Conservation (phyloP, 2,329 filamentous ascomycete genomes). For the Arthroderma sp. region DNA sequence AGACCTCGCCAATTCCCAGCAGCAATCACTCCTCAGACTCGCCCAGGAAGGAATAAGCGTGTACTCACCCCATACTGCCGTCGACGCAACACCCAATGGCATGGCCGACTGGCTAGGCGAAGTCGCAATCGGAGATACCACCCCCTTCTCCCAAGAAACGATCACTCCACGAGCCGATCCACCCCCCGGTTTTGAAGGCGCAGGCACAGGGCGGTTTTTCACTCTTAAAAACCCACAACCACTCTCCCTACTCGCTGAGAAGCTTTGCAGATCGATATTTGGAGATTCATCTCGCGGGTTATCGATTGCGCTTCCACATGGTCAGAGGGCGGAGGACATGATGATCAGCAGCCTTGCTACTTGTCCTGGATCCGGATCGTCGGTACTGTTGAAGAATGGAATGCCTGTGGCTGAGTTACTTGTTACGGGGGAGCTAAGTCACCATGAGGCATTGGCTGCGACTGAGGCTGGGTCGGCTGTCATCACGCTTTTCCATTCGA, state of each 20-base stretch:
- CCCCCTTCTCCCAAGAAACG: background rate
- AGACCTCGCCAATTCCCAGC: conserved; percentile 72
- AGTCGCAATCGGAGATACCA: conserved; percentile 43
- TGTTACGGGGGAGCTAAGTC: conserved; percentile 85
- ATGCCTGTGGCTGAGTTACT: conserved; percentile 54
- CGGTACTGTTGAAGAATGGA: conserved; percentile 50
- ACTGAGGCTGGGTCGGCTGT: conserved; percentile 74
- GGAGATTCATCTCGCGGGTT: conserved; percentile 35
- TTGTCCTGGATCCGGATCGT: conserved; percentile 77
- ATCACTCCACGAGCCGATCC: conserved; percentile 2
- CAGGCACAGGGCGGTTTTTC: conserved; percentile 50
- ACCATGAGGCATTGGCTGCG: conserved; percentile 79
- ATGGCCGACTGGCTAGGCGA: conserved; percentile 92
- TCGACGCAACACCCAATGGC: conserved; percentile 73
- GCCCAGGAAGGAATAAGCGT: conserved; percentile 82
- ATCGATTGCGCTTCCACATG: conserved; percentile 51
- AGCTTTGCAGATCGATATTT: no score
- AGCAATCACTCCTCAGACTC: conserved; percentile 68
- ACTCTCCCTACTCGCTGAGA: no score
- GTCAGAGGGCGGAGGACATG: conserved; percentile 39
- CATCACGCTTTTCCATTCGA: conserved; percentile 80
- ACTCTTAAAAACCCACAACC: conserved; percentile 41
- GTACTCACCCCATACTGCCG: conserved; percentile 88
- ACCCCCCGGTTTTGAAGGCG: conserved; percentile 32
- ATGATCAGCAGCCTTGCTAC: conserved; percentile 61